Percentiles rank a stretch among this genome's conserved stretches.
These are phyloP conservation scores for Ogataea hybrid DNA, from an alignment of 1,139 yeast species.

Conservation along the genomic window DNA sequence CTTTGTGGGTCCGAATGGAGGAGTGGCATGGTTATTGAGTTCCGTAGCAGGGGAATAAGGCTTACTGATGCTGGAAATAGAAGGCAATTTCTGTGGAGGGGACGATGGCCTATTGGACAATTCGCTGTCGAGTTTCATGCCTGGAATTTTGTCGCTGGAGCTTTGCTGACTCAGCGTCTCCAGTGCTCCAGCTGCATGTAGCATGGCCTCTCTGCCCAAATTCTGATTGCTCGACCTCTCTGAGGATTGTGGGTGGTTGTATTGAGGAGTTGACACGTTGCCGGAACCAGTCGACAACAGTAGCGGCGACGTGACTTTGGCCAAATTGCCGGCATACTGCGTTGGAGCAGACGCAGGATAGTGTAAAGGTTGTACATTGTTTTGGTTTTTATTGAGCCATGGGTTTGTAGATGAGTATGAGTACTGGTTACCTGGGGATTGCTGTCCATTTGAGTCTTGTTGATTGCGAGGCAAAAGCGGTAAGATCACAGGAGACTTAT, in stretches of 20 bases:
- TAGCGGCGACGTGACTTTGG: conserved; percentile 63
- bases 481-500: conserved; percentile 30
- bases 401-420: conserved; percentile 27
- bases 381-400: conserved; percentile 28
- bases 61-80: conserved; percentile 24
- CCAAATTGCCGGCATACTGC: conserved; percentile 64
- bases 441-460: conserved; percentile 13
- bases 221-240: conserved; percentile 30
- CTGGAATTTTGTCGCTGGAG: conserved; percentile 29
- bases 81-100: conserved; percentile 23
- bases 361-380: conserved; percentile 48
- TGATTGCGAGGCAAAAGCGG: conserved; percentile 34
- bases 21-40: conserved; percentile 27
- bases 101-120: conserved; percentile 12
- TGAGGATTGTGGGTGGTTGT: conserved; percentile 33
- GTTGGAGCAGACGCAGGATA: conserved; percentile 71
- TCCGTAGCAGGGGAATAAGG: conserved; percentile 31
- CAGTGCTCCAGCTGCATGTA: conserved; percentile 56
- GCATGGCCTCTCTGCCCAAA: conserved; percentile 30
- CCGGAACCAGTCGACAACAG: conserved; percentile 37
- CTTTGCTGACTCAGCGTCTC: conserved; percentile 42
- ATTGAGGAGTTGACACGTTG: conserved; percentile 31
- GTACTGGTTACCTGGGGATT: conserved; percentile 32
- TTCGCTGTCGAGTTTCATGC: conserved; percentile 27
- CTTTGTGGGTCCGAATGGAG: conserved; percentile 27